Percentiles rank a stretch among this genome's conserved stretches.
Evolutionary conservation across 73 alveolate species (phyloP).

Genomic region (Paramecium pentaurelia): DNA sequence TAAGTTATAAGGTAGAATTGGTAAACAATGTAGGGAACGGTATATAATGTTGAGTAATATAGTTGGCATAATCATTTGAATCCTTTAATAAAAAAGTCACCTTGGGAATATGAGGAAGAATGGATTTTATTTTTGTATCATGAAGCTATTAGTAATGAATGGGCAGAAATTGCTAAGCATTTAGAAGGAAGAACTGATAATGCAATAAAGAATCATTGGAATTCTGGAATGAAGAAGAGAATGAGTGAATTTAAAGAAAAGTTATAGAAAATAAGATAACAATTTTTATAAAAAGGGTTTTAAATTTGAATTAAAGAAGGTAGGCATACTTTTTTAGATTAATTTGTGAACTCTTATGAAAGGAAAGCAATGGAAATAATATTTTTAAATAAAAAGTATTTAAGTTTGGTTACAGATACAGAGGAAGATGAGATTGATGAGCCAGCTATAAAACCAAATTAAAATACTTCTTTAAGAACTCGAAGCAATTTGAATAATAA

Average conservation of each 20-base stretch:
- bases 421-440: not conserved
- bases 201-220: conserved; percentile 82
- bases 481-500: not conserved
- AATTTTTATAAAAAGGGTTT: conserved; percentile 40
- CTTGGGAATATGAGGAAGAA: conserved; percentile 96
- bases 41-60: not conserved
- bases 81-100: conserved; percentile 93
- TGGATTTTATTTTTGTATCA: conserved; percentile 92
- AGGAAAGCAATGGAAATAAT: conserved; percentile 36
- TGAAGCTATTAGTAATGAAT: conserved; percentile 88
- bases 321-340: not conserved
- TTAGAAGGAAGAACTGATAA: conserved; percentile 79
- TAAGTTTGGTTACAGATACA: not conserved
- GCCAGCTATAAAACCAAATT: not conserved
- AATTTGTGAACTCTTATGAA: not conserved
- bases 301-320: not conserved
- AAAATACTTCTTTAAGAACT: not conserved
- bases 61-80: conserved; percentile 98
- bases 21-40: conserved; percentile 96
- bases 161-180: conserved; percentile 93
- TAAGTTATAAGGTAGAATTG: conserved; percentile 94
- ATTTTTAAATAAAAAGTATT: not conserved
- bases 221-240: conserved; percentile 74
- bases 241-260: conserved; percentile 55
- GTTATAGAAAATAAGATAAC: conserved; percentile 3